Percentiles rank a stretch among this genome's conserved stretches.
Conservation (phyloP, 176 grass and related monocot genomes). For the Pharus latifolius region DNA sequence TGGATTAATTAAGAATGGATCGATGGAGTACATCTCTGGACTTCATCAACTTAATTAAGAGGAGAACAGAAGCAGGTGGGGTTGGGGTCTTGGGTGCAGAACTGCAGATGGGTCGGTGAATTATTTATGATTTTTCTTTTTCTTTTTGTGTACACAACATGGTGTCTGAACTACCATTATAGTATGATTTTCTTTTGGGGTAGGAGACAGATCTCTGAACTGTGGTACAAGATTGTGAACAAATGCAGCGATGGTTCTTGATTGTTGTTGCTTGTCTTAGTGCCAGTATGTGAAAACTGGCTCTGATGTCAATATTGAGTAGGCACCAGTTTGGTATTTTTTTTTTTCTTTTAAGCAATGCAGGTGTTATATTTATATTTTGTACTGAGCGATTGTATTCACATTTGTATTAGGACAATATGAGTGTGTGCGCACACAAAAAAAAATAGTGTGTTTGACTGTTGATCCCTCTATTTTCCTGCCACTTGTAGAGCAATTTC, state of each 20-base stretch:
- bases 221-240: neutral
- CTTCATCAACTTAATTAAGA: too few relatives aligned
- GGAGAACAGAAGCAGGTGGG: slow-evolving; percentile 1
- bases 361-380: too few relatives aligned
- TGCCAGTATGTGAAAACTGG: neutral
- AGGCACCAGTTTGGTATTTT: too few relatives aligned
- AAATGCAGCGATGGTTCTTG: neutral
- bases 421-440: too few relatives aligned
- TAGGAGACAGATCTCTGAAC: neutral
- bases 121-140: neutral
- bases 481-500: too few relatives aligned
- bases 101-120: slow-evolving; percentile 1
- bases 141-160: neutral
- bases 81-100: neutral
- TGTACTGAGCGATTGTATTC: too few relatives aligned
- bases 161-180: neutral
- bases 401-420: too few relatives aligned
- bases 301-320: neutral
- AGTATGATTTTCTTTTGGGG: too few relatives aligned
- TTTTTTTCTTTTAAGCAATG: too few relatives aligned
- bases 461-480: too few relatives aligned
- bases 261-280: neutral
- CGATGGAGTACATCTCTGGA: neutral
- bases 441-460: too few relatives aligned
- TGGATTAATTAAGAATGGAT: neutral